phyloP scores from a whole-genome alignment of 331 rosid genomes.

The Rhamnella rubrinervis region DNA sequence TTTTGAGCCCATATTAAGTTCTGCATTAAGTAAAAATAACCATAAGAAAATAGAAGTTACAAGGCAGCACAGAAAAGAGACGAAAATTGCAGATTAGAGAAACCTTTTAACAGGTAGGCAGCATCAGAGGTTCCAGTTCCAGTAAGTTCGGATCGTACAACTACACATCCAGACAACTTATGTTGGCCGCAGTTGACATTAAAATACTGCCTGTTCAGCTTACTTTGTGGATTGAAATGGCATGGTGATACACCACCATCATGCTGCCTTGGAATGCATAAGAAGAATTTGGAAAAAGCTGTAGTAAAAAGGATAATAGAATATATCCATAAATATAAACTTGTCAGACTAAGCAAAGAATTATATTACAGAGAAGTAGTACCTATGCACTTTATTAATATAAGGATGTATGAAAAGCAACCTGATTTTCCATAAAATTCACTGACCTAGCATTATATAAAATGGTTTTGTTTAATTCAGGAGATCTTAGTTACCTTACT shows the following conservation, averaged over 20 bases:
- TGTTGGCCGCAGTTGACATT: constrained; percentile 24
- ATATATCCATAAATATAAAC: background rate
- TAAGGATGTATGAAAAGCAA: no score
- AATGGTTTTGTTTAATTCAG: no score
- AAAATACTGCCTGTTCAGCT: constrained; percentile 24
- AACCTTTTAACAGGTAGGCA: constrained; percentile 54
- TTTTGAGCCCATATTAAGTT: constrained; percentile 51
- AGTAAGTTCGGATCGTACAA: constrained; percentile 61
- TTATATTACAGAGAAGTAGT: background rate
- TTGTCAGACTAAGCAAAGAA: background rate
- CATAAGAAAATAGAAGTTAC: constrained; percentile 10
- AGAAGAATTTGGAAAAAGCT: constrained; percentile 49
- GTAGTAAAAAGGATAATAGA: constrained; percentile 4
- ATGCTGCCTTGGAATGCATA: constrained; percentile 33
- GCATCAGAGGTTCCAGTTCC: constrained; percentile 51
- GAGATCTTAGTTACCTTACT: no score
- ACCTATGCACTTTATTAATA: no score
- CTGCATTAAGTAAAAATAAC: constrained; percentile 44
- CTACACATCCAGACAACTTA: constrained; percentile 34
- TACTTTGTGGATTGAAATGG: constrained; percentile 27
- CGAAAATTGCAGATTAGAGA: constrained; percentile 26
- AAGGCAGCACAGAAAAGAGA: constrained; percentile 9
- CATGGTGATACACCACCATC: constrained; percentile 21
- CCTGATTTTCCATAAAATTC: no score
- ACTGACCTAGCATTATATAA: no score